Evolutionary conservation across 108 stramenopile genomes (phyloP), one percentile per base, ranked within the genome.

Genomic region (Conticribra weissflogii): DNA sequence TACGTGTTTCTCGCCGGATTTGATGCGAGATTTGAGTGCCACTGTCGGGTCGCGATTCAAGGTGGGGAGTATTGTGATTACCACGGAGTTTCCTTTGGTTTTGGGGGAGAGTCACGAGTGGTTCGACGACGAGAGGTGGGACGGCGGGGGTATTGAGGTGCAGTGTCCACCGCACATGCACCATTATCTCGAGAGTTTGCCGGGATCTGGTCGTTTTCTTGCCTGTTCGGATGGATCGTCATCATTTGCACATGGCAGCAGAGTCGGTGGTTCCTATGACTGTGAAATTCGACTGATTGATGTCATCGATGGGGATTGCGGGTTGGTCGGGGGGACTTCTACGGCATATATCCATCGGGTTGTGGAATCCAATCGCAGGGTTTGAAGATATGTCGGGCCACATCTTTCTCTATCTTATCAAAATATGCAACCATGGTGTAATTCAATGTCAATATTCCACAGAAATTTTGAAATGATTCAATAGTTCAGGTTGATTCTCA

Each of bases 271-370:
- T 41, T 76, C n/a, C 72, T 82, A 16, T 1, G 12, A 41, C 12
- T 83, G 76, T 51, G 36, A 52, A 54, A 44, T 87, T 17, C 81
- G 82, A 59, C 47, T 84, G 61, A 36, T 87, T 14, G 86, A 87
- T 36, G 54, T 25, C 1, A 23, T 82, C 18, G 63, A 72, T 58
- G 86, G 86, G 0, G 30, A 57, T 2, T 81, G 79, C 50, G 63
- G 74, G 56, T 66, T 83, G 3, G 73, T 77, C 22, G 86, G 86
- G 27, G 86, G 86, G 50, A 22, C 8, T 45, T 83, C 81, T 14
- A 84, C 83, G 14, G 86, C 81, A 17, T 82, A 78, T 61, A 74
- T 87, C 22, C 83, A 87, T 52, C 78, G 82, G 2, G 72, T 87
- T 41, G 36, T n/a, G n/a, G n/a, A n/a, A n/a, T n/a, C n/a, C n/a